phyloP scores from a whole-genome alignment of 208 protist species.

The Crithidia bombi region DNA sequence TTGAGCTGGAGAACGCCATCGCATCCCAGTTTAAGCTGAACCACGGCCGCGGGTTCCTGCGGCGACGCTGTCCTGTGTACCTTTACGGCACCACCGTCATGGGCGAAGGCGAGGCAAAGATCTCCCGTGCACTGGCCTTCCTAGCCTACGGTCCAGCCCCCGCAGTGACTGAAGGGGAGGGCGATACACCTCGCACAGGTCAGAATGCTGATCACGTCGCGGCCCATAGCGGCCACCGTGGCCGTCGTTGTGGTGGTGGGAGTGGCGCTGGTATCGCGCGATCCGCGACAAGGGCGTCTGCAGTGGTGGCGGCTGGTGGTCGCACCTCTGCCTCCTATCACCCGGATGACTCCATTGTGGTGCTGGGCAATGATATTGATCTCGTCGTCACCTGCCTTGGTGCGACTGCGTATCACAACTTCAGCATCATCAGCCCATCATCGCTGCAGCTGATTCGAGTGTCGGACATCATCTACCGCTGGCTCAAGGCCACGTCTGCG shows the following conservation, averaged over 20 bases:
- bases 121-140: constrained; percentile 75
- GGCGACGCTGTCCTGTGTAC: constrained; percentile 60
- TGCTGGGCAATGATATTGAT: constrained; percentile 90
- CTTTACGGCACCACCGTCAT: constrained; percentile 79
- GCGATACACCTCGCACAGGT: background rate
- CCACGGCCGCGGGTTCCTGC: constrained; percentile 67
- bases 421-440: constrained; percentile 78
- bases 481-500: constrained; percentile 57
- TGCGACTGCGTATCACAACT: constrained; percentile 81
- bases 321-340: constrained; percentile 33
- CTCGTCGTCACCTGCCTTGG: constrained; percentile 83
- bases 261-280: background rate
- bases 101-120: constrained; percentile 88
- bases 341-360: constrained; percentile 70
- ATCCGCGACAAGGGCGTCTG: background rate
- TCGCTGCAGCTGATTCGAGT: constrained; percentile 84
- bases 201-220: background rate
- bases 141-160: constrained; percentile 45
- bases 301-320: background rate
- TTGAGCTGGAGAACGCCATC: constrained; percentile 87
- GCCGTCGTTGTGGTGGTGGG: background rate
- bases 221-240: background rate
- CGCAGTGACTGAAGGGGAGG: background rate
- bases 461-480: constrained; percentile 77
- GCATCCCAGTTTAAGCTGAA: constrained; percentile 74